Percentiles rank a stretch among this genome's conserved stretches.
phyloP scores from a whole-genome alignment of 2,329 filamentous ascomycete genomes.

The Trichoderma arundinaceum region DNA sequence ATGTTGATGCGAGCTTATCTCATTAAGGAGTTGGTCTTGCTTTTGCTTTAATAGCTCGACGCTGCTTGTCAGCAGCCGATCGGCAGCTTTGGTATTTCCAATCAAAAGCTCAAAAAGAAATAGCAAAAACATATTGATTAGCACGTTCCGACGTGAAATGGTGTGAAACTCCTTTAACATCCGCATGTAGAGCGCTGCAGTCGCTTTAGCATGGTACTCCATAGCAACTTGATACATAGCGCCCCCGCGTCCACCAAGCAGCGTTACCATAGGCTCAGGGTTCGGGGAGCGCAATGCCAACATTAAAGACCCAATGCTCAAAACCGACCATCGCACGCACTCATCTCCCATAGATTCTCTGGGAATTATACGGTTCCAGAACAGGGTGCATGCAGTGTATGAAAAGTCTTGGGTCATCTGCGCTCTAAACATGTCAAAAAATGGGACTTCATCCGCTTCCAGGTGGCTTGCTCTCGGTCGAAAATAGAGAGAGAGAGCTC shows the following conservation, averaged over 20 bases:
- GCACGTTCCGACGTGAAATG: too few relatives aligned
- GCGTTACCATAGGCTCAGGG: background rate
- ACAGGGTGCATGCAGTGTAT: slow-evolving; percentile 9
- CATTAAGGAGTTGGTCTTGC: background rate
- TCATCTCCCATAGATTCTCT: slow-evolving; percentile 19
- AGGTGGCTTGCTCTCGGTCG: too few relatives aligned
- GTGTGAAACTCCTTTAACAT: too few relatives aligned
- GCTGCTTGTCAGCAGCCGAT: background rate
- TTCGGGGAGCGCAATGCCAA: background rate
- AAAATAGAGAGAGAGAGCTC: too few relatives aligned
- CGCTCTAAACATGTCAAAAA: slow-evolving; percentile 16
- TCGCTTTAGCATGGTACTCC: slow-evolving; percentile 5
- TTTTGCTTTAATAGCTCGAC: slow-evolving; percentile 8
- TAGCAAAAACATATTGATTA: slow-evolving; percentile 7
- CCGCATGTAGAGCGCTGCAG: background rate
- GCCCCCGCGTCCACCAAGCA: background rate
- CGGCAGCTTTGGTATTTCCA: slow-evolving; percentile 6
- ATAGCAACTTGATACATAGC: background rate
- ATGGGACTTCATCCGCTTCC: slow-evolving; percentile 1
- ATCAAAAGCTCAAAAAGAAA: slow-evolving; percentile 11
- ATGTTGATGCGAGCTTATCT: too few relatives aligned
- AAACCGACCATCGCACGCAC: slow-evolving; percentile 7
- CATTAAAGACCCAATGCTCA: slow-evolving; percentile 12
- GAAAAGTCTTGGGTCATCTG: slow-evolving; percentile 6
- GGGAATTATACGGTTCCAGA: slow-evolving; percentile 8